Evolutionary conservation across 1,139 yeast genomes (phyloP).

Genomic region (Magnusiomyces suaveolens): DNA sequence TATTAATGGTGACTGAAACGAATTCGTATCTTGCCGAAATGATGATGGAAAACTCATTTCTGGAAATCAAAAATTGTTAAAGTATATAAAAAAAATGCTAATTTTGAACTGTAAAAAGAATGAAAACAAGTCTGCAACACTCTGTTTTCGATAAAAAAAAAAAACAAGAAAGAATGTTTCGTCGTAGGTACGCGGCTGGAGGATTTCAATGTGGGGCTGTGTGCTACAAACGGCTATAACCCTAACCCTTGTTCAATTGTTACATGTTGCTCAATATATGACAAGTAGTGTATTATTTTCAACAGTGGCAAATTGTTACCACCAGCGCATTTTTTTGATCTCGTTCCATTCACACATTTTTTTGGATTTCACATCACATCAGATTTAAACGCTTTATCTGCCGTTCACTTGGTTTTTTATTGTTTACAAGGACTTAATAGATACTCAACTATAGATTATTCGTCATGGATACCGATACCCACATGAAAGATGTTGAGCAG

Average conservation of each 20-base stretch:
- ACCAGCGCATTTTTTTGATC: neutral
- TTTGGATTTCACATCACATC: no score
- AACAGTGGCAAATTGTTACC: neutral
- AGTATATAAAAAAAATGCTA: neutral
- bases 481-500: constrained; percentile 30
- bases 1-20: no score
- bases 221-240: no score
- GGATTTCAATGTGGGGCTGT: no score
- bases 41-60: no score
- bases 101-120: neutral
- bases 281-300: no score
- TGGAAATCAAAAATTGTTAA: no score
- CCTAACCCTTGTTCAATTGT: neutral
- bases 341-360: neutral
- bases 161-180: no score
- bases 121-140: neutral
- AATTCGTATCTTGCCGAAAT: no score
- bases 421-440: no score
- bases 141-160: no score
- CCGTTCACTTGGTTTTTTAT: neutral
- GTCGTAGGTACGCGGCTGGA: no score
- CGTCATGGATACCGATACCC: constrained; percentile 16
- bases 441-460: neutral
- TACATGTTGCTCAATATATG: neutral
- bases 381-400: neutral